Evolutionary conservation across 23 red algal genomes (phyloP).

Genomic region (Gracilaria caudata): DNA sequence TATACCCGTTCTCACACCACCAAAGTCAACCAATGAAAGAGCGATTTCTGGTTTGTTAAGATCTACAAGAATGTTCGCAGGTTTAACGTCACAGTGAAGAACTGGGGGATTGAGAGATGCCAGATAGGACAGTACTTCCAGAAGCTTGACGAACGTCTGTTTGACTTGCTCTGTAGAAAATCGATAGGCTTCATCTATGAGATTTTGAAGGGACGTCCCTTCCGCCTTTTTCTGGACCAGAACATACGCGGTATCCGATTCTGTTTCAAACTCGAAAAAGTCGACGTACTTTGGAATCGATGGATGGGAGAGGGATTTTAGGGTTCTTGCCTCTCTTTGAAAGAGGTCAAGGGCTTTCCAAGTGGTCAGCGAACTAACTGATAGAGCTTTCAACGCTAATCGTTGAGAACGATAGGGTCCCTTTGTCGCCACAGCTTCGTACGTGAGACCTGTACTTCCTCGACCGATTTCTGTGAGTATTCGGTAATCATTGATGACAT

Average conservation of each 20-base stretch:
- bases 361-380: conserved; percentile 28
- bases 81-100: conserved; percentile 75
- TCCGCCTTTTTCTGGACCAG: conserved; percentile 54
- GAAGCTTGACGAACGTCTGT: conserved; percentile 41
- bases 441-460: conserved; percentile 57
- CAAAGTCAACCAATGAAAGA: conserved; percentile 59
- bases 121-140: conserved; percentile 65
- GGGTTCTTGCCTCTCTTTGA: conserved; percentile 47
- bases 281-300: conserved; percentile 63
- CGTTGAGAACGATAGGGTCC: conserved; percentile 3
- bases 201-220: conserved; percentile 38
- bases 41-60: conserved; percentile 6
- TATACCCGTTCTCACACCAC: conserved; percentile 36
- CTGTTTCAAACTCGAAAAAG: conserved; percentile 47
- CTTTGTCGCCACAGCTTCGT: conserved; percentile 39
- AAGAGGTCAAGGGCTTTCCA: conserved; percentile 80
- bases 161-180: conserved; percentile 49
- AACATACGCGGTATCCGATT: conserved; percentile 31
- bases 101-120: conserved; percentile 55
- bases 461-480: conserved; percentile 43
- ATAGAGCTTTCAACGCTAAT: conserved; percentile 69
- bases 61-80: conserved; percentile 64
- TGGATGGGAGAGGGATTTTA: conserved; percentile 53
- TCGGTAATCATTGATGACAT: conserved; percentile 39
- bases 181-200: conserved; percentile 45